Percentiles rank a stretch among this genome's conserved stretches.
phyloP scores from a whole-genome alignment of 306 rosid genomes.

The Nissolia schottii region DNA sequence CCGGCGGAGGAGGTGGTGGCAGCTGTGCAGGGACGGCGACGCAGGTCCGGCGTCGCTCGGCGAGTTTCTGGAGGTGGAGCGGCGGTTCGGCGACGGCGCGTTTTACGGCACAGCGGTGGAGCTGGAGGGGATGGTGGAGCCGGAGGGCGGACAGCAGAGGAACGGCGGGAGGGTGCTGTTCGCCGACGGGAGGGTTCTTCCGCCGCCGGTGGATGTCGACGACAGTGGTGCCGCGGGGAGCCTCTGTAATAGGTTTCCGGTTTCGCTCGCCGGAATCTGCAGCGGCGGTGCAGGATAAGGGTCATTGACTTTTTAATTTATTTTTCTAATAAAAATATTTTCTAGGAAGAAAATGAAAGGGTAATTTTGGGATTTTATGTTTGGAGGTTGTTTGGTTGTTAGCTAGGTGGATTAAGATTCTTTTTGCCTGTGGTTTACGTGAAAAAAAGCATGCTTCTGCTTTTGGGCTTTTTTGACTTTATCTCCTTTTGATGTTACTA shows the following conservation, averaged over 20 bases:
- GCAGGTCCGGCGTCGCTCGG: slow-evolving; percentile 73
- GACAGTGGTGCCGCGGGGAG: slow-evolving; percentile 37
- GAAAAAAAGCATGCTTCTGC: slow-evolving; percentile 23
- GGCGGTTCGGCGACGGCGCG: slow-evolving; percentile 76
- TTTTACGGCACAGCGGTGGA: slow-evolving; percentile 82
- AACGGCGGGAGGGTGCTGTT: slow-evolving; percentile 51
- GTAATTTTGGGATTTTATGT: not conserved
- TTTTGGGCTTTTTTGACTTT: not conserved
- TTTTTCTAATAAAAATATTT: not conserved
- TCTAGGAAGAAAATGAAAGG: not conserved
- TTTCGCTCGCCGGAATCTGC: slow-evolving; percentile 69
- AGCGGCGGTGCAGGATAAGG: slow-evolving; percentile 62
- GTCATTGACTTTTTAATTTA: not conserved
- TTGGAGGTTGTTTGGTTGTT: slow-evolving; percentile 17
- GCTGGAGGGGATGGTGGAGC: slow-evolving; percentile 64
- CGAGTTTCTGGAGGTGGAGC: slow-evolving; percentile 87
- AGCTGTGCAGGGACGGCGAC: slow-evolving; percentile 71
- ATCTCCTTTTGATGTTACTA: slow-evolving; percentile 12
- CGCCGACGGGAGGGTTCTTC: slow-evolving; percentile 83
- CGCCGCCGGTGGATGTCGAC: slow-evolving; percentile 54
- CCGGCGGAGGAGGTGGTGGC: slow-evolving; percentile 84
- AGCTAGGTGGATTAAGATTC: slow-evolving; percentile 9
- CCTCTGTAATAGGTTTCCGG: slow-evolving; percentile 62
- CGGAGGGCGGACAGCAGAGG: slow-evolving; percentile 34
- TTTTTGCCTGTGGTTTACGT: slow-evolving; percentile 27